Evolutionary conservation across 768 basidiomycete species (phyloP), one percentile per base, ranked within the genome.

Genomic region (Suillus discolor): DNA sequence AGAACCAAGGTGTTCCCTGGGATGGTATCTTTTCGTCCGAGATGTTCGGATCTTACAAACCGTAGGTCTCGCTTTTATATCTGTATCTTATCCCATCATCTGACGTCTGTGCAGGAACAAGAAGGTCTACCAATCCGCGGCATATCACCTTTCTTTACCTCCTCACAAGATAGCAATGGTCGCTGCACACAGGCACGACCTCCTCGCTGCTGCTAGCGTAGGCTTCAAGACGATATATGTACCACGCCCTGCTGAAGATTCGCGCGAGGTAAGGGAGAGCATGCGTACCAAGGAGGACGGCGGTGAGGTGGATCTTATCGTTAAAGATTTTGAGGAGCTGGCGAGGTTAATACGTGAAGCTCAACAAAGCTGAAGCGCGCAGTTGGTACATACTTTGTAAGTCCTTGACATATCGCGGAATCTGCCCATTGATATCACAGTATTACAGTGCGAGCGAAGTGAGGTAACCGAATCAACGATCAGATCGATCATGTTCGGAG

Each of bases 201-300:
- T 89, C 15, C 79, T 80, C 1, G 86, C 80, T 0, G 89, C 89
- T 0, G 82, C 80, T 0, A 71, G 69, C 0, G 74, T 80, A 4
- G 89, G 89, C 1, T 77, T 89, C 78, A 82, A 79, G 66, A 87
- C 88, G 0, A 75, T 91, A 1, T 91, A 89, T 64, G 79, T 91
- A 0, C 83, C 80, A 0, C 81, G 88, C 2, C 75, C 78, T 0
- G 77, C 78, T 0, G 87, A 89, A 66, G 85, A 87, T 57, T 65
- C 64, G 2, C 41, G 6, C 0, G 72, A 73, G 6, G 57, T 68
- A 0, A 70, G 68, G 34, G 72, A 71, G 3, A 68, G 65, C 20
- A 76, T 84, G 36, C 83, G 80, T 67, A 77, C 69, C 47, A 87
- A 85, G 71, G 70, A 67, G 1, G 81, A 88, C 0, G 87, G 87